A percentile compares a stretch with the other conserved stretches of the same genome.
These are phyloP conservation scores for Exophiala dermatitidis DNA, from an alignment of 2,329 filamentous ascomycete species.

Conservation along the genomic window DNA sequence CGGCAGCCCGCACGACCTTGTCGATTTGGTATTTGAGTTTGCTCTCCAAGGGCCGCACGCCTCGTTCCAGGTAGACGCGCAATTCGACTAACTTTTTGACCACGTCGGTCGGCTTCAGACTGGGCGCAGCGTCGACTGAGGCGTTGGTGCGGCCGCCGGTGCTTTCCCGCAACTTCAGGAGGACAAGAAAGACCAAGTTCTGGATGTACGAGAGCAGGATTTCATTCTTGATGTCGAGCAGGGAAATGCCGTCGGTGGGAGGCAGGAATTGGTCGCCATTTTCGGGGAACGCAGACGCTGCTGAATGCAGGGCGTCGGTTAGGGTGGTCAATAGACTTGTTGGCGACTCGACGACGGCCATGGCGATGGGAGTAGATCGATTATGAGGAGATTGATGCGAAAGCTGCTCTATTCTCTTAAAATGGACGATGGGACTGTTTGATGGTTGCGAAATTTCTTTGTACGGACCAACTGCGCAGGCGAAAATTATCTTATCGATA, in stretches of 20 bases:
- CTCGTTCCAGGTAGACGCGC: slow-evolving; percentile 87
- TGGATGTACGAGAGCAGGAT: slow-evolving; percentile 94
- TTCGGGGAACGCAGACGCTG: slow-evolving; percentile 20
- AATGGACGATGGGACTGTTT: not conserved
- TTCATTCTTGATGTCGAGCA: slow-evolving; percentile 94
- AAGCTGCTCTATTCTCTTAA: not conserved
- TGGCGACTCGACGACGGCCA: slow-evolving; percentile 19
- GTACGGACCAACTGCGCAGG: not conserved
- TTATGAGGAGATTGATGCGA: not conserved
- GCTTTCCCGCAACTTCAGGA: slow-evolving; percentile 62
- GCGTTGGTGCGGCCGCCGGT: slow-evolving; percentile 17
- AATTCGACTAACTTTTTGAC: slow-evolving; percentile 85
- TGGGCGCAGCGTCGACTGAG: no score
- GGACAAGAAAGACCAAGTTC: slow-evolving; percentile 79
- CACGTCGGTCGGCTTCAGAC: slow-evolving; percentile 50
- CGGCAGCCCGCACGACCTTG: slow-evolving; percentile 80
- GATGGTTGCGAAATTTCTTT: slow-evolving; percentile 1
- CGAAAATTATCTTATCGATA: slow-evolving; percentile 1
- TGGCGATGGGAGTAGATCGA: slow-evolving; percentile 1
- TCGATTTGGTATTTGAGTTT: slow-evolving; percentile 93
- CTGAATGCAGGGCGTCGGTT: slow-evolving; percentile 17
- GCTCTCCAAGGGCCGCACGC: slow-evolving; percentile 80
- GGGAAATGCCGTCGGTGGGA: slow-evolving; percentile 76
- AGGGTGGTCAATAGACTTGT: slow-evolving; percentile 16
- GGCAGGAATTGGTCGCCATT: slow-evolving; percentile 61